These are phyloP conservation scores for Amphirosellinia nigrospora DNA, from an alignment of 495 filamentous ascomycete genomes.

Conservation along the genomic window DNA sequence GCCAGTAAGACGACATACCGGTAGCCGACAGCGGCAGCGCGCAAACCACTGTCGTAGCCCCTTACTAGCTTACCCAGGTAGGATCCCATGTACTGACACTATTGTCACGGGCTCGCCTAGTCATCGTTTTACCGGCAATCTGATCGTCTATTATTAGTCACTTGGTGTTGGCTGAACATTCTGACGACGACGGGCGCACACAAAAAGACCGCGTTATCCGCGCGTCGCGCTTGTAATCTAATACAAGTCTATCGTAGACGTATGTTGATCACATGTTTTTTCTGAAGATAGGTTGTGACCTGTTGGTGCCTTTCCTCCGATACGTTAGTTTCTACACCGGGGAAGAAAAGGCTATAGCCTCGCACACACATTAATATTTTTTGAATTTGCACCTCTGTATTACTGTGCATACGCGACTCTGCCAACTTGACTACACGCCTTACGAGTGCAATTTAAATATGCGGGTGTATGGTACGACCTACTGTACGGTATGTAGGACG, in stretches of 20 bases:
- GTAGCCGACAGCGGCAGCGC: constrained; percentile 7
- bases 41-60: constrained; percentile 12
- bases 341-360: background rate
- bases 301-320: background rate
- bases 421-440: background rate
- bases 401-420: background rate
- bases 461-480: constrained; percentile 12
- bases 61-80: background rate
- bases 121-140: constrained; percentile 7
- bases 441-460: constrained; percentile 8
- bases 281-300: background rate
- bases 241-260: background rate
- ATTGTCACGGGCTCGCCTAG: constrained; percentile 3
- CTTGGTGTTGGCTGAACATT: background rate
- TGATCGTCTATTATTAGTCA: constrained; percentile 25
- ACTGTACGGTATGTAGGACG: constrained; percentile 3
- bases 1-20: constrained; percentile 11
- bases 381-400: background rate
- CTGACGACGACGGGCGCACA: background rate
- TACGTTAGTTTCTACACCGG: background rate
- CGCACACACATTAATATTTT: background rate
- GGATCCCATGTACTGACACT: background rate
- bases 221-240: constrained; percentile 10
- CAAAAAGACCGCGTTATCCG: constrained; percentile 16
- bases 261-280: constrained; percentile 2